phyloP scores from a whole-genome alignment of 2,329 filamentous ascomycete species.

The Drechslerella dactyloides region DNA sequence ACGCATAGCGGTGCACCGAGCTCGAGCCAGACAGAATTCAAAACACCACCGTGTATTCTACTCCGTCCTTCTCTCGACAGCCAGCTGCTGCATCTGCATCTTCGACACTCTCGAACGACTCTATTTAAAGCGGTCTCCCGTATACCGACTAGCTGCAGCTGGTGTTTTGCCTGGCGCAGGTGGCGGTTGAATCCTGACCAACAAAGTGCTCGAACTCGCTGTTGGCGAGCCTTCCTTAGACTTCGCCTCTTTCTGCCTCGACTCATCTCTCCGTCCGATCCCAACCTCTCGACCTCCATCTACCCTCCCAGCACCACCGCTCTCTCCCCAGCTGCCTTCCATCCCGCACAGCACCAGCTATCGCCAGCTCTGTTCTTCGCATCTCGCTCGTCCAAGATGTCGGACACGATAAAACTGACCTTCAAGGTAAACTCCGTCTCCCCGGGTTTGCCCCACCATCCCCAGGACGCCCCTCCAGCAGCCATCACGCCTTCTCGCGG shows the following conservation, averaged over 20 bases:
- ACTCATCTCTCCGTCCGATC: constrained; percentile 49
- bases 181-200: constrained; percentile 8
- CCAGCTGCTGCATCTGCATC: not conserved
- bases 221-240: constrained; percentile 18
- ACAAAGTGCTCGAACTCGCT: constrained; percentile 8
- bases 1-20: too few species aligned
- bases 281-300: constrained; percentile 35
- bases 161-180: constrained; percentile 5
- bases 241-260: constrained; percentile 33
- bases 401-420: constrained; percentile 70
- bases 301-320: constrained; percentile 49
- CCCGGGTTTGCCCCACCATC: constrained; percentile 46
- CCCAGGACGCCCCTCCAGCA: constrained; percentile 52
- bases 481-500: constrained; percentile 41
- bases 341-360: constrained; percentile 5
- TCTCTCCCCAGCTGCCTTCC: constrained; percentile 26
- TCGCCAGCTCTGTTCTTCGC: constrained; percentile 52
- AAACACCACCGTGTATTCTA: too few species aligned
- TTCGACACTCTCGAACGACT: not conserved
- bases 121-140: not conserved
- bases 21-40: too few species aligned
- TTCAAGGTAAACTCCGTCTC: constrained; percentile 66
- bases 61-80: not conserved
- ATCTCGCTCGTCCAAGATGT: constrained; percentile 55
- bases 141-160: not conserved